phyloP scores from a whole-genome alignment of 192 early-diverging fungal species.

The Backusella tuberculispora region DNA sequence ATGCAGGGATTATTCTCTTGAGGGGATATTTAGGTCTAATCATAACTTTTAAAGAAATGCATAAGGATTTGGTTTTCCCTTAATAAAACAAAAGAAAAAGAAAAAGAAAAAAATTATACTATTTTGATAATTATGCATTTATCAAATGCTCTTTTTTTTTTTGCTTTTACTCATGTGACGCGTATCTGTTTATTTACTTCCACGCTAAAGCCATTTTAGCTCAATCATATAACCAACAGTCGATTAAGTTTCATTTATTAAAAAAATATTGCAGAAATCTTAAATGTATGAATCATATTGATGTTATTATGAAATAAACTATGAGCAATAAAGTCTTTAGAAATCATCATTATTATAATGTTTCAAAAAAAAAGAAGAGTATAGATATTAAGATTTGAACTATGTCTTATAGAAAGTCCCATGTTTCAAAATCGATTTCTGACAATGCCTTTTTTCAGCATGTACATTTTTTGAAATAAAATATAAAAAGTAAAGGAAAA shows the following conservation, averaged over 20 bases:
- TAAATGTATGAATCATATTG: not conserved
- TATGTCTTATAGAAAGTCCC: not conserved
- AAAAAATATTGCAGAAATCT: not conserved
- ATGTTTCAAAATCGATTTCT: slow-evolving; percentile 3
- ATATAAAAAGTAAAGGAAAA: not conserved
- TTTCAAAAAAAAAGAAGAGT: not conserved
- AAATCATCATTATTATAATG: not conserved
- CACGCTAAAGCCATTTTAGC: not conserved
- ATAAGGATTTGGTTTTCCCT: not conserved
- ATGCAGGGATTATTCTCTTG: slow-evolving; percentile 5
- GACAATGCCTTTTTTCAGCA: not conserved
- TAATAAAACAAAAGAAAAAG: not conserved
- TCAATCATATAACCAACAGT: not conserved
- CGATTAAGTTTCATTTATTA: not conserved
- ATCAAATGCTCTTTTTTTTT: not conserved
- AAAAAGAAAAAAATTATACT: slow-evolving; percentile 8
- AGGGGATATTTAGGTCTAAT: not conserved
- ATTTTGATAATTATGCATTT: slow-evolving; percentile 1
- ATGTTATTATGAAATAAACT: slow-evolving; percentile 9
- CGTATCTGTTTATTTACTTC: not conserved
- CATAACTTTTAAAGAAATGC: not conserved
- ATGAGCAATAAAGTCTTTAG: not conserved
- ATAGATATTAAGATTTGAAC: slow-evolving; percentile 7
- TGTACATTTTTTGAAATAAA: not conserved
- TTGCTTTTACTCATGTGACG: not conserved